A percentile compares a stretch with the other conserved stretches of the same genome.
phyloP scores from a whole-genome alignment of 2,329 filamentous ascomycete species.

The Ceratocystis ficicola region DNA sequence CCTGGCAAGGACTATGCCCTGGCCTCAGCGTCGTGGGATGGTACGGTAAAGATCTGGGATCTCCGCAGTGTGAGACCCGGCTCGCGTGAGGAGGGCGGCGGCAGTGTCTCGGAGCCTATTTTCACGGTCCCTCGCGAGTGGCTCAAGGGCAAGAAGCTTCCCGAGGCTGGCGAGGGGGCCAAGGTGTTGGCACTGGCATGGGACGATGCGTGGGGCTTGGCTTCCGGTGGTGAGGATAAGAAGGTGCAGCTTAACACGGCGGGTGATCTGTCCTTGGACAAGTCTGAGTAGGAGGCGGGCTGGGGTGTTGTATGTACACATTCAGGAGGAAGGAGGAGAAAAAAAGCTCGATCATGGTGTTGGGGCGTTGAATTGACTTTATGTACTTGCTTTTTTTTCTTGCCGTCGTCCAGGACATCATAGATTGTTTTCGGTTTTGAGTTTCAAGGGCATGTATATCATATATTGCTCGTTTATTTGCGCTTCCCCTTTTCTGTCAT shows the following conservation, averaged over 20 bases:
- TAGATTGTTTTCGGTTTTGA: conserved; percentile 12
- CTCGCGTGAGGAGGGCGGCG: conserved; percentile 45
- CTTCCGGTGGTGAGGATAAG: conserved; percentile 88
- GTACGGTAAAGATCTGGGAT: conserved; percentile 90
- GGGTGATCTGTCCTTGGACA: conserved; percentile 18
- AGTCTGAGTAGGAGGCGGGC: conserved; percentile 5
- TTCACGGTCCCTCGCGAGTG: conserved; percentile 66
- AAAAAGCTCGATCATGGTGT: conserved; percentile 13
- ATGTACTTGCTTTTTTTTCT: neutral
- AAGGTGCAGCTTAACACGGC: conserved; percentile 72
- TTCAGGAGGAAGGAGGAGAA: neutral
- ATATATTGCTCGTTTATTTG: conserved; percentile 14
- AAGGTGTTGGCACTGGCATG: conserved; percentile 86
- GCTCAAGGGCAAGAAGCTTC: conserved; percentile 50
- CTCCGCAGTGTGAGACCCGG: conserved; percentile 57
- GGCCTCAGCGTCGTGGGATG: conserved; percentile 81
- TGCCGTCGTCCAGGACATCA: conserved; percentile 11
- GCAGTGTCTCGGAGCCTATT: conserved; percentile 59
- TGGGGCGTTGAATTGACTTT: conserved; percentile 17
- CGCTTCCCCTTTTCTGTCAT: neutral
- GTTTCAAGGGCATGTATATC: conserved; percentile 15
- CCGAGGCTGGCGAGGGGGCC: conserved; percentile 63
- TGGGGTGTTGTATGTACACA: neutral
- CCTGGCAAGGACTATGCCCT: conserved; percentile 67
- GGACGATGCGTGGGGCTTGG: conserved; percentile 77